Evolutionary conservation across 106 monocot species (phyloP).

Genomic region (Cymbidium sinense): DNA sequence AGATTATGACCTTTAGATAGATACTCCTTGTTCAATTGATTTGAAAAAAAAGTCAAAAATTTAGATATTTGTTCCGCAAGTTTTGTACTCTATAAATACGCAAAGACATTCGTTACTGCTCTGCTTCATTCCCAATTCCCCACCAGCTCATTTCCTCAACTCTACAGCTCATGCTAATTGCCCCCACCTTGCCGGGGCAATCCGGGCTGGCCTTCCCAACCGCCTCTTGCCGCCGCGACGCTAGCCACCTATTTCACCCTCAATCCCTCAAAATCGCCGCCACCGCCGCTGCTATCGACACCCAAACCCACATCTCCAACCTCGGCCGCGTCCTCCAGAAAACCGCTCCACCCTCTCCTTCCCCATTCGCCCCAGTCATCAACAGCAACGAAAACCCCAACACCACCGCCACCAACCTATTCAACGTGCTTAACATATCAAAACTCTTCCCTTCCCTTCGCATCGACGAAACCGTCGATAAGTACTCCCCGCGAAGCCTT

Average conservation of each 20-base stretch:
- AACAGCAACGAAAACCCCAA: background rate
- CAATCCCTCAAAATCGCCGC: background rate
- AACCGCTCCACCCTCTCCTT: background rate
- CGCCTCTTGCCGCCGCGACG: background rate
- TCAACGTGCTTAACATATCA: conserved; percentile 24
- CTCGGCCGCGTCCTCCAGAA: conserved; percentile 44
- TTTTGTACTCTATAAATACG: no score
- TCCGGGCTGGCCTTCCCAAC: background rate
- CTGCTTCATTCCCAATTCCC: background rate
- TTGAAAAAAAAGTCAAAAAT: no score
- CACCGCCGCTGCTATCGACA: conserved; percentile 7
- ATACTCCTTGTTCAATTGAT: no score
- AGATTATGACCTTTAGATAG: no score
- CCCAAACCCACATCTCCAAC: conserved; percentile 51
- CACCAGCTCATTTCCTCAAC: background rate
- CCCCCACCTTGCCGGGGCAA: background rate
- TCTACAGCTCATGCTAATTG: background rate
- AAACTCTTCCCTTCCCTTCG: background rate
- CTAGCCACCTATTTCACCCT: background rate
- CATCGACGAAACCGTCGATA: conserved; percentile 6
- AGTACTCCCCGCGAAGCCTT: conserved; percentile 62
- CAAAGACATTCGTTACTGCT: no score
- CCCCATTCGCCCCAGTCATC: background rate
- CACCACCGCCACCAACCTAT: background rate
- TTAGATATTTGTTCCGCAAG: no score